Evolutionary conservation across 805 yeast species (phyloP).

Genomic region (Zygoascus bituminiphila): DNA sequence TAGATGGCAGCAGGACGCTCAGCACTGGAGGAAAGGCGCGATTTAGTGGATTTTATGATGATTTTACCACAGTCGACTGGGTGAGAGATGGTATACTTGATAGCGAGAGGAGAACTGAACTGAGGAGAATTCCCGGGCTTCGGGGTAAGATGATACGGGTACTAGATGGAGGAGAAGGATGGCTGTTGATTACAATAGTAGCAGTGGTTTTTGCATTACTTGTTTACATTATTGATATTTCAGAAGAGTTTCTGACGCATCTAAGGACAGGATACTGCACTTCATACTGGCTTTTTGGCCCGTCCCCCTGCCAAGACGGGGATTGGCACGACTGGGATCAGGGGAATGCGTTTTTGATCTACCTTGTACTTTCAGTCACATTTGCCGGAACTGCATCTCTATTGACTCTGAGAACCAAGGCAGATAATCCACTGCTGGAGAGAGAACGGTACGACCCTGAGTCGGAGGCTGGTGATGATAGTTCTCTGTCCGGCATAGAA

Average conservation of each 20-base stretch:
- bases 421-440: conserved; percentile 25
- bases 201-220: conserved; percentile 41
- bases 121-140: conserved; percentile 31
- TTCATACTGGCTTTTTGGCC: conserved; percentile 32
- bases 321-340: conserved; percentile 19
- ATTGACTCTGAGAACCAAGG: conserved; percentile 41
- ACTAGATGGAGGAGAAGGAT: conserved; percentile 37
- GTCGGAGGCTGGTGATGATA: not conserved
- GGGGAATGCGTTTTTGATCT: conserved; percentile 26
- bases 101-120: conserved; percentile 34
- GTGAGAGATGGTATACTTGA: conserved; percentile 40
- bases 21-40: not conserved
- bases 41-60: conserved; percentile 37
- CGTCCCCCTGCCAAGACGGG: not conserved
- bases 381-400: conserved; percentile 39
- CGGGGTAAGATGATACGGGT: conserved; percentile 26
- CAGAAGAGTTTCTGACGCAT: conserved; percentile 42
- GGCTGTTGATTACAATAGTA: conserved; percentile 42
- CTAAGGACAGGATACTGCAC: conserved; percentile 45
- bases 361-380: conserved; percentile 31
- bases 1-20: not conserved
- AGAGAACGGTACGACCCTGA: not conserved
- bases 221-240: conserved; percentile 41
- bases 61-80: conserved; percentile 58
- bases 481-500: not conserved